Conservation (phyloP, 768 basidiomycete genomes). For the Rhodotorula graminis region DNA sequence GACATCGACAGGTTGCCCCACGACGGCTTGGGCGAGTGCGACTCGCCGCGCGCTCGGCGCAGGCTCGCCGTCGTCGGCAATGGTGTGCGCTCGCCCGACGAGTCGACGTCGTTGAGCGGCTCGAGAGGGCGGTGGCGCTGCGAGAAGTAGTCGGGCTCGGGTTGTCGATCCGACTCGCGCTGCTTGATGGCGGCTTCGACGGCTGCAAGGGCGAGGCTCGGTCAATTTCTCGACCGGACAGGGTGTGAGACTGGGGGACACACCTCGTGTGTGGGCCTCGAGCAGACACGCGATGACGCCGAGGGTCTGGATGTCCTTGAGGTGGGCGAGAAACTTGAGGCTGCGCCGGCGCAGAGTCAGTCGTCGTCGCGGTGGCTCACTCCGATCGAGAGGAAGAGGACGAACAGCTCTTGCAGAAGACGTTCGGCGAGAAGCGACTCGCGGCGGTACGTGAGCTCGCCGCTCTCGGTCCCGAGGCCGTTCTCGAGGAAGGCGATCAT, state of each 20-base stretch:
- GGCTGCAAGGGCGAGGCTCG: neutral
- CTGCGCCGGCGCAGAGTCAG: neutral
- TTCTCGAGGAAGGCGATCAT: conserved; percentile 27
- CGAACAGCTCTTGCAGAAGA: conserved; percentile 29
- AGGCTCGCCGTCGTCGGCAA: conserved; percentile 17
- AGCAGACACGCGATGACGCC: conserved; percentile 36
- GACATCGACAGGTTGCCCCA: conserved; percentile 35
- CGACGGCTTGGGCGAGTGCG: conserved; percentile 26
- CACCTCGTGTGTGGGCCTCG: conserved; percentile 24
- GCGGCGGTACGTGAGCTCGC: neutral
- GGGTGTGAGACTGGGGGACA: neutral
- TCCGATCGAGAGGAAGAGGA: neutral
- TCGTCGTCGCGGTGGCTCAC: too few relatives aligned
- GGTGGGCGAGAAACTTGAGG: conserved; percentile 19
- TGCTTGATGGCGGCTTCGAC: conserved; percentile 5
- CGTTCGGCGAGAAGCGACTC: conserved; percentile 21
- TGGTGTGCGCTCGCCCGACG: conserved; percentile 25
- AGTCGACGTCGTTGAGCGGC: neutral
- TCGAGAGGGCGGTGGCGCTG: conserved; percentile 19
- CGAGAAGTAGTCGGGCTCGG: conserved; percentile 37
- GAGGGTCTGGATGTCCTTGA: conserved; percentile 35
- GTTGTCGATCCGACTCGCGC: neutral
- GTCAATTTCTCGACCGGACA: too few relatives aligned
- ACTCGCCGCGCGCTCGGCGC: conserved; percentile 1
- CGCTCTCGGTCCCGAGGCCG: neutral